These are phyloP conservation scores for Apiospora marii DNA, from an alignment of 2,329 filamentous ascomycete genomes.

Conservation along the genomic window DNA sequence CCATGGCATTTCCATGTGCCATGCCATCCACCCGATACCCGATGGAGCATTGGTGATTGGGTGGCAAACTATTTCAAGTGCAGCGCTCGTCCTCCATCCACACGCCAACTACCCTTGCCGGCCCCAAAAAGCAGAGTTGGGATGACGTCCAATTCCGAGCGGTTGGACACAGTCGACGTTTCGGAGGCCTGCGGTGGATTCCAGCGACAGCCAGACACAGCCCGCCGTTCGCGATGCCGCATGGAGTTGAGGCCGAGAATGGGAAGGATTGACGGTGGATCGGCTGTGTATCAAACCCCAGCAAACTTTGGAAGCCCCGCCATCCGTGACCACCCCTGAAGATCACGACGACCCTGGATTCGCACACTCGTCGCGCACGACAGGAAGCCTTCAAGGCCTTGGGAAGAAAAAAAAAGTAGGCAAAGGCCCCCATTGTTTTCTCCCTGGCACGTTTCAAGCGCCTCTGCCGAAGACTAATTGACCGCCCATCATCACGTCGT, in stretches of 20 bases:
- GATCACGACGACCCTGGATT: conserved; percentile 24
- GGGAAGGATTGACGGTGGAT: conserved; percentile 20
- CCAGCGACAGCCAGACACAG: conserved; percentile 10
- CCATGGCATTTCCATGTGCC: background rate
- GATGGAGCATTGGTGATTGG: background rate
- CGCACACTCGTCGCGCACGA: background rate
- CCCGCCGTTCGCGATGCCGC: conserved; percentile 19
- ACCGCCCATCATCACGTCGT: background rate
- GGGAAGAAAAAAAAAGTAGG: background rate
- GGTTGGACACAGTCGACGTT: conserved; percentile 27
- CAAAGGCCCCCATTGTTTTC: background rate
- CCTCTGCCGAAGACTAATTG: background rate
- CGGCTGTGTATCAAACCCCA: conserved; percentile 20
- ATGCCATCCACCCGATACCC: background rate
- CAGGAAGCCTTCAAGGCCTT: too few relatives aligned
- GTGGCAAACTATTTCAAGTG: conserved; percentile 21
- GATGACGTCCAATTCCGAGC: conserved; percentile 15
- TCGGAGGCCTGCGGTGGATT: conserved; percentile 26
- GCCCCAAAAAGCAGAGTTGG: background rate
- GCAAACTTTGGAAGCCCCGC: background rate
- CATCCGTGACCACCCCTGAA: conserved; percentile 19
- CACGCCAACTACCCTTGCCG: background rate
- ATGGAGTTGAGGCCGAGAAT: conserved; percentile 21
- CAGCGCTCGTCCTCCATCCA: background rate
- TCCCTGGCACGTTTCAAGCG: conserved; percentile 7